Conservation (phyloP, 768 basidiomycete species). For the Auricularia auricula-judae region DNA sequence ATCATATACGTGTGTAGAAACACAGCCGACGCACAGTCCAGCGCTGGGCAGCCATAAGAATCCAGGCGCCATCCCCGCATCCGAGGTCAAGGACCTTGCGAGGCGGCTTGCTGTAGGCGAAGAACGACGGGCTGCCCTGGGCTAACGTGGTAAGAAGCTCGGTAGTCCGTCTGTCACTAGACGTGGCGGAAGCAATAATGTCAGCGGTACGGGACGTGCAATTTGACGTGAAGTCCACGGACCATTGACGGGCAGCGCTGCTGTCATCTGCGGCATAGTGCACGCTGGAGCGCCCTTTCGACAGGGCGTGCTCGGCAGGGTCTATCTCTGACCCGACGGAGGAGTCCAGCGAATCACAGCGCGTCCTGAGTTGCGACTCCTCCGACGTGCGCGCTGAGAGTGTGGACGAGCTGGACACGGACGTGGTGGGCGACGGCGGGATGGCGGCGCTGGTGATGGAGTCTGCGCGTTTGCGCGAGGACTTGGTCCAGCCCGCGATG, state of each 20-base stretch:
- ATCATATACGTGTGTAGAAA: neutral
- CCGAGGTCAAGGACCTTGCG: conserved; percentile 59
- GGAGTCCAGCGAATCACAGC: neutral
- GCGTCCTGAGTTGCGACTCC: neutral
- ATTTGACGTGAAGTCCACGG: neutral
- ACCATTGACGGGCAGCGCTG: neutral
- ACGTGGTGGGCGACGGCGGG: neutral
- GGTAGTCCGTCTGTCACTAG: neutral
- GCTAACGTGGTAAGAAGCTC: neutral
- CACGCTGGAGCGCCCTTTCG: neutral
- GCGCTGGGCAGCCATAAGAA: conserved; percentile 43
- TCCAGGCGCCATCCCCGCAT: conserved; percentile 65
- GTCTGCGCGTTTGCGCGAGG: neutral
- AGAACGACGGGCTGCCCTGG: conserved; percentile 49
- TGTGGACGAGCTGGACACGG: neutral
- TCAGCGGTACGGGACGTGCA: neutral
- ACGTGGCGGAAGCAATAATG: neutral
- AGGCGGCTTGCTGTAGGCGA: conserved; percentile 37
- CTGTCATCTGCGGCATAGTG: neutral
- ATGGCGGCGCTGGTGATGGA: neutral
- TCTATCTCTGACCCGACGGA: neutral
- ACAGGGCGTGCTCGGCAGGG: neutral
- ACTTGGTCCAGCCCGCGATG: neutral
- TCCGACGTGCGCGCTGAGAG: neutral
- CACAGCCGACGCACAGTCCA: conserved; percentile 33